A percentile compares a stretch with the other conserved stretches of the same genome.
These are phyloP conservation scores for Cladosporium oxysporum DNA, from an alignment of 2,329 filamentous ascomycete species.

Conservation along the genomic window DNA sequence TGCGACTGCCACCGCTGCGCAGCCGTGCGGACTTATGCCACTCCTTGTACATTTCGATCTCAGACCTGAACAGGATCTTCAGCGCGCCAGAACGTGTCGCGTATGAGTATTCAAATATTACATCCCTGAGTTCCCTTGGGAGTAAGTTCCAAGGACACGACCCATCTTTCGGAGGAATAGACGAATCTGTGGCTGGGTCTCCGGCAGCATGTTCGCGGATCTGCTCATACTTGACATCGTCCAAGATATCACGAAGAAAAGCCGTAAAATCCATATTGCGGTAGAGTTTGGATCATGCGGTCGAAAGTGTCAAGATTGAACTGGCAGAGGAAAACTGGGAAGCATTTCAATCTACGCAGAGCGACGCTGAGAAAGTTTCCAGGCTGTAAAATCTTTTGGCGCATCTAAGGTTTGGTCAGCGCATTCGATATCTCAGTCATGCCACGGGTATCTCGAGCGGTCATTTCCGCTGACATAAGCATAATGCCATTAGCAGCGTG, in stretches of 20 bases:
- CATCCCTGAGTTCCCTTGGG: neutral
- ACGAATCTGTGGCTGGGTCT: neutral
- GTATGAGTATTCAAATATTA: neutral
- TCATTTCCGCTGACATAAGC: neutral
- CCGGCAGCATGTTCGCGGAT: neutral
- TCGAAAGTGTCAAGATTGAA: neutral
- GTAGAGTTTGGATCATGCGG: neutral
- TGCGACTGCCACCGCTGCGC: neutral
- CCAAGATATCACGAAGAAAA: neutral
- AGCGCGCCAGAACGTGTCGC: neutral
- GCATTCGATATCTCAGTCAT: neutral
- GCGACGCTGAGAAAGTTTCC: too few relatives aligned
- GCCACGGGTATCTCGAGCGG: neutral
- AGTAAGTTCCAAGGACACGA: neutral
- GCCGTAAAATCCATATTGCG: neutral
- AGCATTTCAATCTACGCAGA: neutral
- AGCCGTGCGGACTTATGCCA: neutral
- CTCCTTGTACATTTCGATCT: neutral
- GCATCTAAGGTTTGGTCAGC: neutral
- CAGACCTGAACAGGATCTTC: neutral
- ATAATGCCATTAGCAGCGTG: neutral
- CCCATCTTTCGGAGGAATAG: neutral
- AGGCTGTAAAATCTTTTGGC: neutral
- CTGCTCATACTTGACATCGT: neutral
- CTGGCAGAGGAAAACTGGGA: neutral